phyloP scores from a whole-genome alignment of 805 yeast genomes.

The Spathaspora hagerdaliae region DNA sequence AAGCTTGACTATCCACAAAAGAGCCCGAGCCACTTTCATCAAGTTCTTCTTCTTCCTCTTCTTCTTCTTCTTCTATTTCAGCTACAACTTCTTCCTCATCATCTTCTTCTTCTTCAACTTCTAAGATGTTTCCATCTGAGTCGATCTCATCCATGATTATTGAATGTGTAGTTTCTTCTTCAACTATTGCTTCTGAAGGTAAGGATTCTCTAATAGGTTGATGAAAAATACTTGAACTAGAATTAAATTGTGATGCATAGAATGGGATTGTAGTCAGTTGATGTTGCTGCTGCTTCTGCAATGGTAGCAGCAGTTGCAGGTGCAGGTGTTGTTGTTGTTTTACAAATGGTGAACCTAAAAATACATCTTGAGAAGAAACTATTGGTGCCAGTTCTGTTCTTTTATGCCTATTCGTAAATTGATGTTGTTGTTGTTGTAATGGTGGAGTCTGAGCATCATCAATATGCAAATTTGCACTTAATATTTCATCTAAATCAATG shows the following conservation, averaged over 20 bases:
- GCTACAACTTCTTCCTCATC: constrained; percentile 11
- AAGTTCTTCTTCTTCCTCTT: constrained; percentile 2
- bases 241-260: neutral
- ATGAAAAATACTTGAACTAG: neutral
- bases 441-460: constrained; percentile 9
- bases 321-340: constrained; percentile 10
- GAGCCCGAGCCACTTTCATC: constrained; percentile 11
- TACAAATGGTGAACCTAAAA: constrained; percentile 28
- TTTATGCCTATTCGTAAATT: constrained; percentile 7
- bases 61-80: constrained; percentile 1
- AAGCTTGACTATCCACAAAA: constrained; percentile 8
- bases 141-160: neutral
- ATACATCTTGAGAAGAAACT: constrained; percentile 20
- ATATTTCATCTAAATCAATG: constrained; percentile 37
- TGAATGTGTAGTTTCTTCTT: constrained; percentile 2
- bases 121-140: neutral
- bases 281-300: too few relatives aligned
- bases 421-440: neutral
- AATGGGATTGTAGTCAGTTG: neutral
- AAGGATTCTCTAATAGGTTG: neutral
- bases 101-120: constrained; percentile 10
- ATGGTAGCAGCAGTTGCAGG: too few relatives aligned
- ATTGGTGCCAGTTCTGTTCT: constrained; percentile 19
- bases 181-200: constrained; percentile 2
- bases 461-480: constrained; percentile 28